phyloP scores from a whole-genome alignment of 306 rosid genomes.

The Sicyos edulis region DNA sequence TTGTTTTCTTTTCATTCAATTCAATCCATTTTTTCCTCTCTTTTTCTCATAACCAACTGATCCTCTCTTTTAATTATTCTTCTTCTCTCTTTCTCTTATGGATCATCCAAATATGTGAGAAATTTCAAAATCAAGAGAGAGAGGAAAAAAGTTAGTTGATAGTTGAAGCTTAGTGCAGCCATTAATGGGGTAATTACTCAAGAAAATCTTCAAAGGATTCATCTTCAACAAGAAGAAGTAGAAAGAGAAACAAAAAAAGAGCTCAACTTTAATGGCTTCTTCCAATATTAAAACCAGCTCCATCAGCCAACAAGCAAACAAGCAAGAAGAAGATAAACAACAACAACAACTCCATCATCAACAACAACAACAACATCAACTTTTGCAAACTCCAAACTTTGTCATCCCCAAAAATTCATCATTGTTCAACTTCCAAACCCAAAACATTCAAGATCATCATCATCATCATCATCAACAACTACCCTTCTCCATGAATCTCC shows the following conservation, averaged over 20 bases:
- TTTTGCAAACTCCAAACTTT: slow-evolving; percentile 8
- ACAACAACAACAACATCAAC: slow-evolving; percentile 38
- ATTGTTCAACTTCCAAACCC: slow-evolving; percentile 14
- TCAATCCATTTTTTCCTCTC: slow-evolving; percentile 28
- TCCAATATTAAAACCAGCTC: neutral
- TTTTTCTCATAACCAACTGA: slow-evolving; percentile 17
- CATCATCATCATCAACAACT: slow-evolving; percentile 29
- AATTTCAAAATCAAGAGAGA: neutral
- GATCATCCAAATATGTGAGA: slow-evolving; percentile 11
- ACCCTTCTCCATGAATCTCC: slow-evolving; percentile 62
- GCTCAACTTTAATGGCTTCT: slow-evolving; percentile 6
- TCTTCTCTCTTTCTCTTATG: neutral
- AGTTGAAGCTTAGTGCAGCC: slow-evolving; percentile 38
- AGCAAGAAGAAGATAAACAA: neutral
- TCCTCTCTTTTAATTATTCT: slow-evolving; percentile 11
- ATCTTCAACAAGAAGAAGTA: neutral
- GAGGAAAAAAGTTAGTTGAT: slow-evolving; percentile 23
- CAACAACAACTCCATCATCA: slow-evolving; percentile 34
- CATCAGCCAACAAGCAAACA: neutral
- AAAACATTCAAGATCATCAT: slow-evolving; percentile 29
- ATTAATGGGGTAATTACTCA: slow-evolving; percentile 37
- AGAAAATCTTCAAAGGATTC: slow-evolving; percentile 4
- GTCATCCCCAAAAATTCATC: slow-evolving; percentile 2
- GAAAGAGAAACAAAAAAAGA: slow-evolving; percentile 16
- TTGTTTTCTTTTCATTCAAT: slow-evolving; percentile 39